phyloP scores from a whole-genome alignment of 208 protist species.

The Acanthamoeba sp. region DNA sequence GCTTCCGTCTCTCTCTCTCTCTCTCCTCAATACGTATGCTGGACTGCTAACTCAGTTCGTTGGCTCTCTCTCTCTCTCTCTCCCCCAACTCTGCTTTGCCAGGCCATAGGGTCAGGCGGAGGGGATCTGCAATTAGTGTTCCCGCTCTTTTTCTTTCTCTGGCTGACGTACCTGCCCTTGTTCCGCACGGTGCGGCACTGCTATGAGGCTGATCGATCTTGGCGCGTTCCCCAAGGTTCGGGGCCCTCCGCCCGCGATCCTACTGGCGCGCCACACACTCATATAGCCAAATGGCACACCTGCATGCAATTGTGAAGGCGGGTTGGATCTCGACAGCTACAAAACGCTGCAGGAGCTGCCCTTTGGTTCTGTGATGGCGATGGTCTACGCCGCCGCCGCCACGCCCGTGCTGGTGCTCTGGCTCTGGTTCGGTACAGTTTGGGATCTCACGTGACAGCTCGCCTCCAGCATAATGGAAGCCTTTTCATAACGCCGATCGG shows the following conservation, averaged over 20 bases:
- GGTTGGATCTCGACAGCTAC: conserved; percentile 19
- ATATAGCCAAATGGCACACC: background rate
- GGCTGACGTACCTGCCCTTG: background rate
- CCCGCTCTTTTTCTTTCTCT: conserved; percentile 36
- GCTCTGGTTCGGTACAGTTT: background rate
- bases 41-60: too few relatives aligned
- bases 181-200: background rate
- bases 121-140: background rate
- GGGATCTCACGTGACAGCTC: too few relatives aligned
- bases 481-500: background rate
- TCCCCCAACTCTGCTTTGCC: too few relatives aligned
- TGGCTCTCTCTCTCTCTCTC: background rate
- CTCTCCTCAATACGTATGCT: background rate
- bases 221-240: too few relatives aligned
- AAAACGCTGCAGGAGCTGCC: conserved; percentile 19
- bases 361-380: background rate
- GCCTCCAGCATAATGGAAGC: too few relatives aligned
- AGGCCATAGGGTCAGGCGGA: conserved; percentile 34
- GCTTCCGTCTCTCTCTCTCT: background rate
- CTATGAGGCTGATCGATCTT: background rate
- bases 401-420: conserved; percentile 6
- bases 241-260: background rate
- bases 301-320: background rate
- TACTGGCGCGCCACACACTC: background rate
- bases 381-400: background rate